phyloP scores from a whole-genome alignment of 345 rosid genomes.

The Salix koriyanagi region DNA sequence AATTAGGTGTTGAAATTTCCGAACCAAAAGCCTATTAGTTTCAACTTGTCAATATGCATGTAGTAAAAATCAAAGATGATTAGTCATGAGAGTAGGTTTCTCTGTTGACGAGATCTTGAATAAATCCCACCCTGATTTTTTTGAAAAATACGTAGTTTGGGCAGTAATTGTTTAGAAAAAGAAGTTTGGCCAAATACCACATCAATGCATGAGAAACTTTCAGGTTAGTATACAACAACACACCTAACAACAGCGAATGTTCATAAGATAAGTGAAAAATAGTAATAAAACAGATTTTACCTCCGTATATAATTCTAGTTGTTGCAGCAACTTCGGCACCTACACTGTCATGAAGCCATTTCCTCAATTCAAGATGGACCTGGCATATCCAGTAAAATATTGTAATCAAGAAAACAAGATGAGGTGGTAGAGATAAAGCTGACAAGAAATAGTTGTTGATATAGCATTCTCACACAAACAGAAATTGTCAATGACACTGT shows the following conservation, averaged over 20 bases:
- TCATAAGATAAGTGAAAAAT: not conserved
- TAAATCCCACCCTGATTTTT: not conserved
- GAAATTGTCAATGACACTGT: not conserved
- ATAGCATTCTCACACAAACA: not conserved
- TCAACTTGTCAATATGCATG: not conserved
- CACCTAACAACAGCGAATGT: not conserved
- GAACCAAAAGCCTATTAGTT: not conserved
- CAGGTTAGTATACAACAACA: not conserved
- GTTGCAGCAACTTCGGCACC: constrained; percentile 54
- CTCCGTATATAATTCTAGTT: constrained; percentile 72
- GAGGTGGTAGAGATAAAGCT: not conserved
- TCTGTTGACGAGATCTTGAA: not conserved
- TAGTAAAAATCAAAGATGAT: not conserved
- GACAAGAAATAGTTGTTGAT: not conserved
- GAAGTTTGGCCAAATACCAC: not conserved
- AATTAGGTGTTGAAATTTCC: not conserved
- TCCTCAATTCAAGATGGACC: constrained; percentile 67
- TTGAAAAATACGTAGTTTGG: not conserved
- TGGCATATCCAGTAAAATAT: constrained; percentile 12
- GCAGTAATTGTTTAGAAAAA: not conserved
- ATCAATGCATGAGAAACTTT: not conserved
- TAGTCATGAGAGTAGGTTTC: not conserved
- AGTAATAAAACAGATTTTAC: constrained; percentile 21
- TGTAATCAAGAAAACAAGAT: not conserved
- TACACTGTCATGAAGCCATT: constrained; percentile 57